Base-by-base conservation (phyloP, 345 rosid species). In the Eucalyptus camaldulensis region DNA sequence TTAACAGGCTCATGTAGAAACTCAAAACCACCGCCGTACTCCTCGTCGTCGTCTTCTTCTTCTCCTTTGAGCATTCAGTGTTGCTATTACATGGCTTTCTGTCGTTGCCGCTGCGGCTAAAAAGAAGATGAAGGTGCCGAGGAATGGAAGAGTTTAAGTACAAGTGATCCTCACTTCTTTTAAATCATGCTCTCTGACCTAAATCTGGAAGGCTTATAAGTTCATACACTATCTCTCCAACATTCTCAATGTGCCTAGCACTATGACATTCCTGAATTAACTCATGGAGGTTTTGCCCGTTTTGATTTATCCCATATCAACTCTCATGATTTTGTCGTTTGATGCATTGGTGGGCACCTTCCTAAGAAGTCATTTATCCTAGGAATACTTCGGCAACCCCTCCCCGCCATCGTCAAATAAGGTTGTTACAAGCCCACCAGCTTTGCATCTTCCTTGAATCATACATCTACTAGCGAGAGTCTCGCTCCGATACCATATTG, bases 371-470 rank as follows among this genome's bases (percentile, higher is more conserved):
- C 22, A 51, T 1, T 17, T 17, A 19, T 53, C 56, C 2, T 19
- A 0, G 10, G 24, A 19, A 53, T 53, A 10, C 24, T 53, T 53
- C 0, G 0, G 24, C 56, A 19, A 53, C 24, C 56, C 3, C 10
- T 53, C 56, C 24, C 4, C 0, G 1, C 0, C 56, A 53, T 53
- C 4, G 24, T 8, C 2, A 2, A 53, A 19, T 3, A 0, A 19
- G 24, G 56, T 53, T 0, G 1, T 53, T 53, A 19, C 10, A 53
- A 53, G 24, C 24, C 56, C 56, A 53, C 10, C 0, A 19, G 5
- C 56, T 53, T 53, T 19, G 10, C 56, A 53, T 53, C 56, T 53
- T 53, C 24, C 0, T 53, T 53, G 10, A 53, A 19, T 53, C 24
- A 53, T 53, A 53, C 56, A 53, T 53, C 56, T 19, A 53, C 56